These are phyloP conservation scores for Lyophyllum decastes DNA, from an alignment of 768 basidiomycete species.

Conservation along the genomic window DNA sequence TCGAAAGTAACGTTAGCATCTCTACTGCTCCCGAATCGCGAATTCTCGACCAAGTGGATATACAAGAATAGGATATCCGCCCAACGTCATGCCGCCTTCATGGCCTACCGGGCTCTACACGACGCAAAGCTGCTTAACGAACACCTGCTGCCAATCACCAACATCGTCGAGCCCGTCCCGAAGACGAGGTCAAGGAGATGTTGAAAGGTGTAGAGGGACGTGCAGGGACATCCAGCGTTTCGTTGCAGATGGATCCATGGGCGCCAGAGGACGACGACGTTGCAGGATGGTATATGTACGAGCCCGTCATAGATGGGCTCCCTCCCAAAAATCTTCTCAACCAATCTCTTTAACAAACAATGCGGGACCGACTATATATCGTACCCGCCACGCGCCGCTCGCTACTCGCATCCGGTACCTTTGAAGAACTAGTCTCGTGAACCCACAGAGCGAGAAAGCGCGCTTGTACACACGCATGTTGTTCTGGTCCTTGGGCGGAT, in stretches of 20 bases:
- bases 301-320: constrained; percentile 49
- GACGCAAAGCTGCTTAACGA: constrained; percentile 64
- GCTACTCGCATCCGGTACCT: constrained; percentile 28
- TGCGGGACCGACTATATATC: constrained; percentile 50
- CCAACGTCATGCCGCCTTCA: constrained; percentile 69
- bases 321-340: constrained; percentile 49
- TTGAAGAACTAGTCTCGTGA: constrained; percentile 19
- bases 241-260: constrained; percentile 71
- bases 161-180: constrained; percentile 52
- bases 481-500: constrained; percentile 58
- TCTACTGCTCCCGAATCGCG: constrained; percentile 51
- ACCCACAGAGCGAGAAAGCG: constrained; percentile 39
- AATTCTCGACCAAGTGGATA: constrained; percentile 46
- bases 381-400: constrained; percentile 35
- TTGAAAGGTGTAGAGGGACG: constrained; percentile 65
- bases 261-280: constrained; percentile 21
- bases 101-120: constrained; percentile 65
- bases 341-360: constrained; percentile 35
- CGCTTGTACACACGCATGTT: constrained; percentile 56
- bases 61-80: constrained; percentile 64
- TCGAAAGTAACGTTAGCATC: constrained; percentile 65
- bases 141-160: constrained; percentile 66
- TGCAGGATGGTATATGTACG: constrained; percentile 50
- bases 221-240: constrained; percentile 54
- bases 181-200: constrained; percentile 63